phyloP scores from a whole-genome alignment of 495 filamentous ascomycete genomes.

The Trichoderma orchidacearum region DNA sequence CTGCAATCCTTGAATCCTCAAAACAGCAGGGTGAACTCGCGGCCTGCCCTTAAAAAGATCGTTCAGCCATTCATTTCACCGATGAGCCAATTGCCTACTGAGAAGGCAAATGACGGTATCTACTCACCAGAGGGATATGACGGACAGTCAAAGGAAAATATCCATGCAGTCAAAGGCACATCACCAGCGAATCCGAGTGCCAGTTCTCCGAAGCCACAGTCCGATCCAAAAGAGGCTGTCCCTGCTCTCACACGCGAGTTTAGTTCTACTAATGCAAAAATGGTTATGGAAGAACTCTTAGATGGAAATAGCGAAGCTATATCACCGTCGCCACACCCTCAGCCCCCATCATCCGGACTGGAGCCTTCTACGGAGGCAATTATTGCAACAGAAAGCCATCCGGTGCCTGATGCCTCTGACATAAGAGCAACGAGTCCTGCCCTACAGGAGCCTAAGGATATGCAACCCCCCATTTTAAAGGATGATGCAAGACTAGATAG shows the following conservation, averaged over 20 bases:
- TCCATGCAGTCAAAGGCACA: neutral
- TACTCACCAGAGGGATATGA: neutral
- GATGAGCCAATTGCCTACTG: neutral
- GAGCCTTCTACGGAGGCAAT: neutral
- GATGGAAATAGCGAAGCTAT: neutral
- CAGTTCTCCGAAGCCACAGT: neutral
- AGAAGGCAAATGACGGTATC: neutral
- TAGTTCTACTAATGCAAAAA: neutral
- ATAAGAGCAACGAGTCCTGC: neutral
- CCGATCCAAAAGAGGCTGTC: neutral
- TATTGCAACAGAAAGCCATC: neutral
- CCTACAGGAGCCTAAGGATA: neutral
- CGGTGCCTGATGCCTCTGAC: too few species aligned
- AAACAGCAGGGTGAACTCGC: neutral
- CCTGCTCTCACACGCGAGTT: neutral
- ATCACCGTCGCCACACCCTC: neutral
- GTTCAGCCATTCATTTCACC: neutral
- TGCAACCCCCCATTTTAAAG: neutral
- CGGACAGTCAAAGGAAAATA: neutral
- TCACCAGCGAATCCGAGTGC: neutral
- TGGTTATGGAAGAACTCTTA: neutral
- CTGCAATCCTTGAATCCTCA: neutral
- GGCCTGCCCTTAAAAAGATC: neutral
- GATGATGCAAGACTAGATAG: neutral
- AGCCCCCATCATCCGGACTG: neutral